Percentiles rank a stretch among this genome's conserved stretches.
Conservation (phyloP, 2,329 filamentous ascomycete genomes). For the Ophiocordyceps sinensis region DNA sequence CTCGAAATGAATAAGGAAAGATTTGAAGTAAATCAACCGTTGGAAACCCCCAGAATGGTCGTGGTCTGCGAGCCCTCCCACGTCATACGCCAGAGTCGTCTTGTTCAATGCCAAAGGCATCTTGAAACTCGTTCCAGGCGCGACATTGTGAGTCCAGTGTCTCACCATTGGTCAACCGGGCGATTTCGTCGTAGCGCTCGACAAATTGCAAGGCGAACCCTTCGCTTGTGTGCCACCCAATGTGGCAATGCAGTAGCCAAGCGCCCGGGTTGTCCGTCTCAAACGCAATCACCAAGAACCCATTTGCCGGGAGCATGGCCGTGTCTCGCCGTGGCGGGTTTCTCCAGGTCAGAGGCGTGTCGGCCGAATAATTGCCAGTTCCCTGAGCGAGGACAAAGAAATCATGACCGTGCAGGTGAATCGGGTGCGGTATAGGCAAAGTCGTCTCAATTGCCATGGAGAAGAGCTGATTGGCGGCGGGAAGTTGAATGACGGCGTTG, state of each 20-base stretch:
- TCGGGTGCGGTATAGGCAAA: conserved; percentile 15
- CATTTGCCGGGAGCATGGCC: conserved; percentile 27
- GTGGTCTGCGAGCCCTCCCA: background rate
- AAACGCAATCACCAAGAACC: conserved; percentile 33
- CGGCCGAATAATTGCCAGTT: conserved; percentile 8
- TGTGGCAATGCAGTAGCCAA: conserved; percentile 36
- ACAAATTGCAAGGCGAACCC: conserved; percentile 3
- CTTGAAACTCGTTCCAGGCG: background rate
- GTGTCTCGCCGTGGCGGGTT: conserved; percentile 40
- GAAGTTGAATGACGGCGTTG: conserved; percentile 15
- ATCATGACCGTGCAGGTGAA: conserved; percentile 23
- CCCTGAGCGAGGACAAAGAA: conserved; percentile 14
- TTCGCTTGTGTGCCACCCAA: conserved; percentile 24
- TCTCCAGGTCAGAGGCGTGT: conserved; percentile 1
- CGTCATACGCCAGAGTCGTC: background rate
- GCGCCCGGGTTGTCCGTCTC: conserved; percentile 32
- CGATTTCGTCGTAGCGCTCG: background rate
- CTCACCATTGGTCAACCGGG: background rate
- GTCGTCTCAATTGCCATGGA: conserved; percentile 15
- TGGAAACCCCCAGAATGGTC: no score
- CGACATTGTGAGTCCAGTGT: background rate
- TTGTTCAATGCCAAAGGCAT: background rate
- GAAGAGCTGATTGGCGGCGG: conserved; percentile 12
- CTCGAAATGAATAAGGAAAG: no score
- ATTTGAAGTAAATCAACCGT: no score